Percentiles rank a stretch among this genome's conserved stretches.
Evolutionary conservation across 345 rosid genomes (phyloP).

Genomic region (Passiflora organensis): DNA sequence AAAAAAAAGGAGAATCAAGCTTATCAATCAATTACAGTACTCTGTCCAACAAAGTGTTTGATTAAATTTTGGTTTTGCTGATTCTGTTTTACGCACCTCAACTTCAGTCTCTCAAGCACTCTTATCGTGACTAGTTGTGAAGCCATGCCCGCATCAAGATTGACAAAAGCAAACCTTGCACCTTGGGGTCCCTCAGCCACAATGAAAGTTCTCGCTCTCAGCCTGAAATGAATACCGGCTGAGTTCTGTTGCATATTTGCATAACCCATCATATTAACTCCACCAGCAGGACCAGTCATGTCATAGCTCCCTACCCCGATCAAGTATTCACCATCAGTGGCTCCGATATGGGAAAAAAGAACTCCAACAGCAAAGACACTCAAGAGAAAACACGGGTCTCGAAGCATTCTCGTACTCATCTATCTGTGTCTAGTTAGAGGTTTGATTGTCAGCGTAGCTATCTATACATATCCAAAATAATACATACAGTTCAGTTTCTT

Average conservation of each 20-base stretch:
- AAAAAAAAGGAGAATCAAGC: not conserved
- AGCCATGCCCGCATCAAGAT: conserved; percentile 62
- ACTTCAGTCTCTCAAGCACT: conserved; percentile 38
- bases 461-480: conserved; percentile 2
- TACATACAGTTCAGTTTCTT: not conserved
- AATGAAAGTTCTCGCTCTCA: conserved; percentile 48
- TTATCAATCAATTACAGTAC: not conserved
- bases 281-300: conserved; percentile 60
- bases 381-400: not conserved
- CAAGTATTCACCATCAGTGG: conserved; percentile 30
- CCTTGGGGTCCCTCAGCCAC: conserved; percentile 37
- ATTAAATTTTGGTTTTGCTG: no score
- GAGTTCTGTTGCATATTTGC: conserved; percentile 43
- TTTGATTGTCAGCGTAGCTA: not conserved
- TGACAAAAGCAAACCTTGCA: conserved; percentile 52
- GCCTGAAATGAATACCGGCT: conserved; percentile 55
- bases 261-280: conserved; percentile 60
- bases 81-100: conserved; percentile 33
- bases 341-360: conserved; percentile 1
- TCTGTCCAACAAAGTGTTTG: no score
- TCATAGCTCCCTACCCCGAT: conserved; percentile 53
- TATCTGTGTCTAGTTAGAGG: not conserved
- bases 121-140: conserved; percentile 49
- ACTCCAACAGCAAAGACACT: conserved; percentile 1
- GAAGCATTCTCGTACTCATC: not conserved